Evolutionary conservation across 2,329 filamentous ascomycete genomes (phyloP).

Genomic region (Pestalotiopsis fici): DNA sequence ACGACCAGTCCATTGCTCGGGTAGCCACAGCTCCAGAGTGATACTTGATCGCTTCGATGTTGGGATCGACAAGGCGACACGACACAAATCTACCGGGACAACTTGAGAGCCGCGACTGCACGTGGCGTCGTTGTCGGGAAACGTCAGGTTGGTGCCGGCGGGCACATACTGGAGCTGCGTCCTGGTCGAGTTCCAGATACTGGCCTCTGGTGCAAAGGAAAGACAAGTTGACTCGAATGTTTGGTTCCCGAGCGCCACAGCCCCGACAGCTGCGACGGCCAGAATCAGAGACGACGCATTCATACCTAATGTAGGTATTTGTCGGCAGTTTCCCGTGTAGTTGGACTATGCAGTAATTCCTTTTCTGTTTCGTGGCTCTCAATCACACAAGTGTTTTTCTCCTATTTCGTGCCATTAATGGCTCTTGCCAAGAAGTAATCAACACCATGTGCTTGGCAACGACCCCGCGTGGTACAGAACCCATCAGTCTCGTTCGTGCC

Average conservation of each 20-base stretch:
- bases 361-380: no score
- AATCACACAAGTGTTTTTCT: no score
- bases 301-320: not conserved
- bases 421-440: no score
- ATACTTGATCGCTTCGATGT: conserved; percentile 40
- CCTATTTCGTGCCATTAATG: no score
- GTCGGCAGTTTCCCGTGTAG: no score
- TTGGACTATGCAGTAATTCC: no score
- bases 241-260: not conserved
- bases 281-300: not conserved
- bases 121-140: conserved; percentile 20
- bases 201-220: conserved; percentile 12
- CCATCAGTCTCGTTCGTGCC: no score
- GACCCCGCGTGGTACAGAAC: no score
- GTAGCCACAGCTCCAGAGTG: conserved; percentile 47
- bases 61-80: conserved; percentile 25
- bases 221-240: conserved; percentile 15
- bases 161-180: conserved; percentile 19
- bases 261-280: not conserved
- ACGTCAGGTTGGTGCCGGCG: conserved; percentile 16
- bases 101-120: conserved; percentile 16
- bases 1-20: conserved; percentile 43
- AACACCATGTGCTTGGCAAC: no score
- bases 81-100: conserved; percentile 24
- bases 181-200: conserved; percentile 12